Evolutionary conservation across 306 rosid genomes (phyloP).

Genomic region (Senna tora): DNA sequence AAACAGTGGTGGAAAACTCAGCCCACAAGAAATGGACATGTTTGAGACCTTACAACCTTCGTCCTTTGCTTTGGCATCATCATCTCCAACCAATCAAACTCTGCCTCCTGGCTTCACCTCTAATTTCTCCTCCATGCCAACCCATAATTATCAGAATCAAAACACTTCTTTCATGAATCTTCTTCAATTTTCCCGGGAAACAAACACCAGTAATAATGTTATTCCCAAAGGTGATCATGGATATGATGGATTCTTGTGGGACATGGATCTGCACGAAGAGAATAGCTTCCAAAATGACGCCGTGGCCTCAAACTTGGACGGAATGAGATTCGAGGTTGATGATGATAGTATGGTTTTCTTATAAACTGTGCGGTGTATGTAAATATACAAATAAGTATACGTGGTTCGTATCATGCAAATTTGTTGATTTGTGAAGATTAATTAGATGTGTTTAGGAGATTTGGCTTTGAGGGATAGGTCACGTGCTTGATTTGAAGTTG

Average conservation of each 20-base stretch:
- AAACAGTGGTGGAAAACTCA: conserved; percentile 50
- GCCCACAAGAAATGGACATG: conserved; percentile 44
- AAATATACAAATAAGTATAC: neutral
- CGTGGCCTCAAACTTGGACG: conserved; percentile 56
- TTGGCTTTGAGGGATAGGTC: conserved; percentile 48
- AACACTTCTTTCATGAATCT: conserved; percentile 57
- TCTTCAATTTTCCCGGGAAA: conserved; percentile 56
- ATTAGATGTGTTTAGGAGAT: conserved; percentile 37
- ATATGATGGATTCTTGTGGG: conserved; percentile 74
- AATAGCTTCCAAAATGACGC: conserved; percentile 54
- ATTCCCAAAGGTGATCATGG: conserved; percentile 56
- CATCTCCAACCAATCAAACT: conserved; percentile 50
- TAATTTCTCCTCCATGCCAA: conserved; percentile 49
- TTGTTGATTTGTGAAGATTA: conserved; percentile 38
- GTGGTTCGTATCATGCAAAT: conserved; percentile 28
- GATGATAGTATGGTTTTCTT: conserved; percentile 61
- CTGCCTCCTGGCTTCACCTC: conserved; percentile 52
- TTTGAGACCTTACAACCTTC: conserved; percentile 36
- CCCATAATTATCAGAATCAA: conserved; percentile 39
- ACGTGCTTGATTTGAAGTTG: conserved; percentile 41
- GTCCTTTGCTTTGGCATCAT: conserved; percentile 44
- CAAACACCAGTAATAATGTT: conserved; percentile 41
- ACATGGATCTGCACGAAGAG: conserved; percentile 64
- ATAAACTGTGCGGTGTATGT: conserved; percentile 37
- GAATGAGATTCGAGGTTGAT: conserved; percentile 73